A percentile compares a stretch with the other conserved stretches of the same genome.
Evolutionary conservation across 306 rosid genomes (phyloP).

Genomic region (Castanea mollissima): DNA sequence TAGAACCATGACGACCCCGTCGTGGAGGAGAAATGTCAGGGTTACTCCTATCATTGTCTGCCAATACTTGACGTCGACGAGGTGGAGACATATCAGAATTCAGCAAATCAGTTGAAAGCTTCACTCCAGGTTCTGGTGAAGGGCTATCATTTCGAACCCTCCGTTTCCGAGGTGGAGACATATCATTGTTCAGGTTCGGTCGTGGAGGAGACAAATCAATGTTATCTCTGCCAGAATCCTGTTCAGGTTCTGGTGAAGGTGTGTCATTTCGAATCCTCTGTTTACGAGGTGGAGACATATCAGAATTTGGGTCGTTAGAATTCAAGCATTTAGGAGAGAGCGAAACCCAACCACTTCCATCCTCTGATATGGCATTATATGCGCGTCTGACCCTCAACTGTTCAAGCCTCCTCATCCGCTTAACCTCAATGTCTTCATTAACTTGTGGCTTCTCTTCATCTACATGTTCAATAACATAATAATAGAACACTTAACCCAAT

Average conservation of each 20-base stretch:
- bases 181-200: constrained; percentile 15
- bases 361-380: constrained; percentile 70
- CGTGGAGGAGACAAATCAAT: constrained; percentile 57
- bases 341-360: constrained; percentile 96
- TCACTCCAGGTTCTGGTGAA: constrained; percentile 47
- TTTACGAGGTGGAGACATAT: constrained; percentile 70
- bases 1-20: constrained; percentile 18
- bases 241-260: constrained; percentile 52
- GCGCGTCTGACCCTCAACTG: constrained; percentile 60
- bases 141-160: constrained; percentile 56
- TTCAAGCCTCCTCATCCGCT: constrained; percentile 87
- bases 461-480: constrained; percentile 6
- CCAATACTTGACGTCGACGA: constrained; percentile 13
- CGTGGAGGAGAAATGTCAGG: constrained; percentile 34
- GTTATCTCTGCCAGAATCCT: constrained; percentile 23
- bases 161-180: constrained; percentile 62
- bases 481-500: neutral
- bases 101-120: constrained; percentile 28
- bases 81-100: constrained; percentile 38
- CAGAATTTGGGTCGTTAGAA: constrained; percentile 30
- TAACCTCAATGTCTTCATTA: constrained; percentile 87
- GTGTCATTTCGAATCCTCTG: constrained; percentile 52
- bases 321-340: constrained; percentile 42
- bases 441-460: constrained; percentile 72
- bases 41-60: neutral